A percentile compares a stretch with the other conserved stretches of the same genome.
Conservation (phyloP, 257 asterid species). For the Ilex asprella region DNA sequence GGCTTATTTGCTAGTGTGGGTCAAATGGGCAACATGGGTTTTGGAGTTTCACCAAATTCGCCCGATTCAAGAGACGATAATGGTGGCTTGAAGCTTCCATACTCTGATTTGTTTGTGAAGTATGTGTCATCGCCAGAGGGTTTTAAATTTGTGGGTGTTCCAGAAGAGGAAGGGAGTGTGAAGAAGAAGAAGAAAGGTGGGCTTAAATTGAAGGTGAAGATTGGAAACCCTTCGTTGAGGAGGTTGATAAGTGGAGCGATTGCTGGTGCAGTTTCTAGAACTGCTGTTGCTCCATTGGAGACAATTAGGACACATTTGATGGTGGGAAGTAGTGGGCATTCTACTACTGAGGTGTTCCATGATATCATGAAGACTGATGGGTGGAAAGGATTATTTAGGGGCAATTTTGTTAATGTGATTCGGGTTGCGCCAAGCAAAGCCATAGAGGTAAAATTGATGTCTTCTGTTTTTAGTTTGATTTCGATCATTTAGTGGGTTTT, state of each 20-base stretch:
- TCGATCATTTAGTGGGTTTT: neutral
- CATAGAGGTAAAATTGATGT: slow-evolving; percentile 53
- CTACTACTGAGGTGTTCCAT: slow-evolving; percentile 60
- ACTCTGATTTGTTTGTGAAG: slow-evolving; percentile 52
- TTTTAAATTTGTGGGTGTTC: slow-evolving; percentile 31
- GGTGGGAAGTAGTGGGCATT: slow-evolving; percentile 83
- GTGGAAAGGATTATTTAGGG: slow-evolving; percentile 88
- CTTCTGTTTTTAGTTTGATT: too few species aligned
- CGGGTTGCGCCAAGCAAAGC: slow-evolving; percentile 97
- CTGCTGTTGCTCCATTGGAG: slow-evolving; percentile 96
- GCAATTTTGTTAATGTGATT: slow-evolving; percentile 87
- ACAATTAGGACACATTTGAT: slow-evolving; percentile 91
- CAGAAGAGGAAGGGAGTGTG: slow-evolving; percentile 42
- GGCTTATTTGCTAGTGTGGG: slow-evolving; percentile 87
- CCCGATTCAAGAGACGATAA: slow-evolving; percentile 33
- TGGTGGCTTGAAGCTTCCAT: slow-evolving; percentile 57
- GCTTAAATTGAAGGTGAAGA: slow-evolving; percentile 59
- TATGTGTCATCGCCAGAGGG: slow-evolving; percentile 64
- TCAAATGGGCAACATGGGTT: slow-evolving; percentile 48
- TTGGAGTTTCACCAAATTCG: slow-evolving; percentile 29
- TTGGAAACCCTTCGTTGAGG: slow-evolving; percentile 72
- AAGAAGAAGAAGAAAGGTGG: slow-evolving; percentile 34
- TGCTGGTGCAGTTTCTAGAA: slow-evolving; percentile 88
- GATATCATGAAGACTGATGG: slow-evolving; percentile 77
- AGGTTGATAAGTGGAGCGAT: slow-evolving; percentile 86